Percentiles rank a stretch among this genome's conserved stretches.
Conservation (phyloP, 257 asterid species). For the Jaltomata sinuosa region DNA sequence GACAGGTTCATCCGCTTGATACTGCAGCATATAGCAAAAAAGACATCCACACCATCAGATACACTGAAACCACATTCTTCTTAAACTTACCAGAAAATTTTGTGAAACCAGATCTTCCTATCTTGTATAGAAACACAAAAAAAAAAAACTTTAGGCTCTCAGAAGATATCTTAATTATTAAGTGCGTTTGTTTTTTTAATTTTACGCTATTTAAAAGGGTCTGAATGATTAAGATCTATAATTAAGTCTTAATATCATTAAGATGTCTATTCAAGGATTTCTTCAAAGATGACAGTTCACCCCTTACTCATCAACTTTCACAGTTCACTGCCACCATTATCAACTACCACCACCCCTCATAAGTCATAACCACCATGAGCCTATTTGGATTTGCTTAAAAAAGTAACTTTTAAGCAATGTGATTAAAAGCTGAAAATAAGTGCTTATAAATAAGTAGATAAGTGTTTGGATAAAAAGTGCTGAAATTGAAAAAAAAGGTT, state of each 20-base stretch:
- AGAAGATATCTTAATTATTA: not conserved
- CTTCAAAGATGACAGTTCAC: not conserved
- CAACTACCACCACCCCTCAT: not conserved
- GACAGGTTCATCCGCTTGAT: conserved; percentile 41
- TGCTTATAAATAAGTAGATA: too few species aligned
- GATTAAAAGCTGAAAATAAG: too few species aligned
- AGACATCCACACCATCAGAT: not conserved
- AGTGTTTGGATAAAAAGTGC: too few species aligned
- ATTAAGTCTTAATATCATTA: not conserved
- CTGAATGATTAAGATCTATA: not conserved
- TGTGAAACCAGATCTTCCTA: not conserved
- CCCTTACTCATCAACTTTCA: too few species aligned
- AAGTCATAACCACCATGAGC: too few species aligned
- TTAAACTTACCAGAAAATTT: not conserved
- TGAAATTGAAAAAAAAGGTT: too few species aligned
- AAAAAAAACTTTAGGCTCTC: not conserved
- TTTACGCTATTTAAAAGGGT: not conserved
- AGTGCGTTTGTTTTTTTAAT: not conserved
- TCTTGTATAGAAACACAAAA: not conserved
- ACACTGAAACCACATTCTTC: not conserved
- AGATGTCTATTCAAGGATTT: not conserved
- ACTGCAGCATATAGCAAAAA: conserved; percentile 30
- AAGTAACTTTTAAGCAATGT: too few species aligned
- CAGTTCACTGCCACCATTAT: not conserved
- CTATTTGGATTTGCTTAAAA: too few species aligned